Conservation (phyloP, 352 stramenopile genomes). For the Discostella stelligera region DNA sequence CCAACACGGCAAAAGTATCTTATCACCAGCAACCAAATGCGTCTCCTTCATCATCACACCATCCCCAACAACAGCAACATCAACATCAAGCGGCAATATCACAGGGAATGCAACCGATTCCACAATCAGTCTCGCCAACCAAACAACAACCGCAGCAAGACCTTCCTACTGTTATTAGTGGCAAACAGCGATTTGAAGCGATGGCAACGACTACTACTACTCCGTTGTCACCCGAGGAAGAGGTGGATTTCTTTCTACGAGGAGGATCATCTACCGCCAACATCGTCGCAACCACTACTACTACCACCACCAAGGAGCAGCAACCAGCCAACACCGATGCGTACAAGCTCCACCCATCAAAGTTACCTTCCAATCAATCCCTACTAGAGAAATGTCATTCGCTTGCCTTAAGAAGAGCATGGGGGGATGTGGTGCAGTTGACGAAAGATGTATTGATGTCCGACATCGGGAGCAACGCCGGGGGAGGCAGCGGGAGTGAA, state of each 20-base stretch:
- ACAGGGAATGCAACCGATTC: background rate
- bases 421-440: constrained; percentile 65
- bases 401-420: constrained; percentile 61
- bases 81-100: background rate
- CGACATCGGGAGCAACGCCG: background rate
- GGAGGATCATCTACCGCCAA: constrained; percentile 16
- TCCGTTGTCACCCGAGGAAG: constrained; percentile 40
- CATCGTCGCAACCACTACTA: background rate
- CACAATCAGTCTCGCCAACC: constrained; percentile 3
- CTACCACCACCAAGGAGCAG: background rate
- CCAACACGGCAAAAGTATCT: background rate
- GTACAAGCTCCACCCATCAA: constrained; percentile 21
- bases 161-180: too few species aligned
- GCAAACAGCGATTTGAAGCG: background rate
- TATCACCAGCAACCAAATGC: background rate
- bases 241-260: constrained; percentile 64
- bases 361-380: constrained; percentile 40
- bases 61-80: background rate
- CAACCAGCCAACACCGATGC: constrained; percentile 2
- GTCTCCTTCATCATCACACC: background rate
- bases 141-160: constrained; percentile 6
- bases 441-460: constrained; percentile 33
- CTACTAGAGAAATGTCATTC: constrained; percentile 42
- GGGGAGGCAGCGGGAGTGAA: background rate
- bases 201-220: background rate